Base-by-base conservation (phyloP, 306 rosid species). In the Castanopsis chinensis region DNA sequence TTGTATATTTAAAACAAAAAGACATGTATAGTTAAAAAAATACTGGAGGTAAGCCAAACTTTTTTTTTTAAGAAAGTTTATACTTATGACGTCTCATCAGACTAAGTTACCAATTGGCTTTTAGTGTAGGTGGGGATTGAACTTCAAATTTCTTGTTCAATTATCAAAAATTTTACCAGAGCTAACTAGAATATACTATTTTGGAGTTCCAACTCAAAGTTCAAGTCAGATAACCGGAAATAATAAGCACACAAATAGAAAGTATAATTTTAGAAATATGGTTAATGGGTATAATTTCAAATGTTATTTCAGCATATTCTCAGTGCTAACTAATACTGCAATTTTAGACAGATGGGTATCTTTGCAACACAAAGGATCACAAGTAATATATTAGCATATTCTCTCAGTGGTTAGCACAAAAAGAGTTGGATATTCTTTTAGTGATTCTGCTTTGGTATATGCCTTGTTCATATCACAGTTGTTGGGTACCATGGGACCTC, bases 401-500 rank as follows among this genome's bases (percentile, higher is more conserved):
- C 97, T 80, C 30, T 41, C 14, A 28, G 69, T 15, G 6, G 45
- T 60, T 68, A 73, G 90, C 85, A 86, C 89, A 86, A 63, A 69
- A 83, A 5, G 53, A 64, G 19, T 55, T 81, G 98, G 93, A 94
- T 94, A 94, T 94, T 92, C 98, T 81, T 78, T 77, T 11, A 5
- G 49, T 37, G 58, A 76, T 83, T 77, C 89, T 74, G 45, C 78
- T 14, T 33, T 53, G 57, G 88, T 61, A 87, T 88, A 89, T 93
- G 81, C 94, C 82, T 18, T 69, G 8, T 11, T 23, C 75, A 59
- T 10, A 11, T 1, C 2, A 25, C 63, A 15, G 5, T 30, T 5
- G 2, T 12, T 12, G n/a, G 64, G 68, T 32, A 13, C 25, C 74
- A 23, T 19, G 13, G 7, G 13, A 21, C 41, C 6, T 1, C 3